These are phyloP conservation scores for Alternaria gansuensis DNA, from an alignment of 2,329 filamentous ascomycete species.

Conservation along the genomic window DNA sequence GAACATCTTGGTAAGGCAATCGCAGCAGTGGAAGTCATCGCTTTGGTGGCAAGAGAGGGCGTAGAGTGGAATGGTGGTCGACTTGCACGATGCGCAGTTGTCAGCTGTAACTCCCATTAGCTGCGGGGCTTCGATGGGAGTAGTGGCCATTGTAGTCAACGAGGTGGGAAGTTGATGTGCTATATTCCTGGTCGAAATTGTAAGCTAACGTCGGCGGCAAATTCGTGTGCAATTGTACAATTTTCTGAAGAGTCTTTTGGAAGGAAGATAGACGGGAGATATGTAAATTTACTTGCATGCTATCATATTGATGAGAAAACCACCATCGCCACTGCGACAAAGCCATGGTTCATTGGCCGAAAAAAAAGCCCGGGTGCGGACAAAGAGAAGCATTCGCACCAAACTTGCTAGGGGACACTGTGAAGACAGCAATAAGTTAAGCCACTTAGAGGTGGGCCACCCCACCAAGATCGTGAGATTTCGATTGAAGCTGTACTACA, in stretches of 20 bases:
- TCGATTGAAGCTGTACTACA: too few species aligned
- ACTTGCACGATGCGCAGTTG: slow-evolving; percentile 16
- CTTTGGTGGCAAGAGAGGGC: slow-evolving; percentile 17
- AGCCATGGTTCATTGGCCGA: neutral
- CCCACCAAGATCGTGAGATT: too few species aligned
- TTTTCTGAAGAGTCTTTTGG: neutral
- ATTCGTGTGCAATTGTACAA: neutral
- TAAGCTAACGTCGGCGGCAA: neutral
- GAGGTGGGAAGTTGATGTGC: neutral
- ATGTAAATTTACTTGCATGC: neutral
- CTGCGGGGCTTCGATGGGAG: neutral
- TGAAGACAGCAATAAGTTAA: neutral
- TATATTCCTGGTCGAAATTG: neutral
- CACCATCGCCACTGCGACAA: neutral
- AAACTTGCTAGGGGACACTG: too few species aligned
- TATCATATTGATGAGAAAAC: neutral
- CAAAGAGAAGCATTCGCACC: neutral
- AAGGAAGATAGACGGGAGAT: neutral
- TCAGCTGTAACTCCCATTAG: slow-evolving; percentile 17
- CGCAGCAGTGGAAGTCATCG: slow-evolving; percentile 21
- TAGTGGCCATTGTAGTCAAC: neutral
- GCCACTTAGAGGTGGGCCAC: too few species aligned
- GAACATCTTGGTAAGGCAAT: slow-evolving; percentile 20
- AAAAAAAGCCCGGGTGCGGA: too few species aligned
- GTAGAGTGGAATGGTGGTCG: slow-evolving; percentile 13